A percentile compares a stretch with the other conserved stretches of the same genome.
Evolutionary conservation across 2,329 filamentous ascomycete species (phyloP).

Genomic region (Fusarium sp.): DNA sequence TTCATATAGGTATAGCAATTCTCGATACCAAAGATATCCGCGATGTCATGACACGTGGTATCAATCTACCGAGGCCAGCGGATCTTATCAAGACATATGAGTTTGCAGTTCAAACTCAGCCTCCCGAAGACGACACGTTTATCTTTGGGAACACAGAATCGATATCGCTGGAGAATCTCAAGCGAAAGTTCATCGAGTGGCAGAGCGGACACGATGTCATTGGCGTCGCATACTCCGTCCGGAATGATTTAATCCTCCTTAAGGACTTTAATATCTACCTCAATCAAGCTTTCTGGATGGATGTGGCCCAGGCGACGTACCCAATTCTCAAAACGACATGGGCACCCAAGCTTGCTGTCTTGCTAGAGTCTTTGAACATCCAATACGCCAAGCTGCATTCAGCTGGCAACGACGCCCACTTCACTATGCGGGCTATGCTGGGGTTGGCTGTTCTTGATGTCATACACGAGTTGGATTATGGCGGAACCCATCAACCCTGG

Average conservation of each 20-base stretch:
- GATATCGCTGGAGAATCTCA: not conserved
- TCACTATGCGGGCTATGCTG: slow-evolving; percentile 49
- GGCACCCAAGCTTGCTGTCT: not conserved
- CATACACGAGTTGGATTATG: not conserved
- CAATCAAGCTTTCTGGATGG: not conserved
- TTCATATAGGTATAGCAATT: slow-evolving; percentile 28
- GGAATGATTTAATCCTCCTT: not conserved
- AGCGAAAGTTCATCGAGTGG: slow-evolving; percentile 1
- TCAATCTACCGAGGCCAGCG: not conserved
- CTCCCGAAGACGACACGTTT: slow-evolving; percentile 3
- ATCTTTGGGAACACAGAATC: slow-evolving; percentile 13
- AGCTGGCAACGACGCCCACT: slow-evolving; percentile 51
- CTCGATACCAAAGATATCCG: slow-evolving; percentile 18
- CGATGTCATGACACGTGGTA: not conserved
- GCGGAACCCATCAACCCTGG: slow-evolving; percentile 10
- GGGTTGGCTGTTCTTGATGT: slow-evolving; percentile 56
- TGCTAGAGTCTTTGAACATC: slow-evolving; percentile 8
- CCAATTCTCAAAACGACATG: not conserved
- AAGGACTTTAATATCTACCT: slow-evolving; percentile 2
- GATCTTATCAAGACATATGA: slow-evolving; percentile 14
- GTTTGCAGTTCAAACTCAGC: slow-evolving; percentile 2
- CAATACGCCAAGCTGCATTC: slow-evolving; percentile 15
- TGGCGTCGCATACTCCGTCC: slow-evolving; percentile 4
- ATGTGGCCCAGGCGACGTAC: slow-evolving; percentile 10
- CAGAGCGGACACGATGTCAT: not conserved